Conservation (phyloP, 164 flowering plant genomes). For the Hamamelis virginiana region DNA sequence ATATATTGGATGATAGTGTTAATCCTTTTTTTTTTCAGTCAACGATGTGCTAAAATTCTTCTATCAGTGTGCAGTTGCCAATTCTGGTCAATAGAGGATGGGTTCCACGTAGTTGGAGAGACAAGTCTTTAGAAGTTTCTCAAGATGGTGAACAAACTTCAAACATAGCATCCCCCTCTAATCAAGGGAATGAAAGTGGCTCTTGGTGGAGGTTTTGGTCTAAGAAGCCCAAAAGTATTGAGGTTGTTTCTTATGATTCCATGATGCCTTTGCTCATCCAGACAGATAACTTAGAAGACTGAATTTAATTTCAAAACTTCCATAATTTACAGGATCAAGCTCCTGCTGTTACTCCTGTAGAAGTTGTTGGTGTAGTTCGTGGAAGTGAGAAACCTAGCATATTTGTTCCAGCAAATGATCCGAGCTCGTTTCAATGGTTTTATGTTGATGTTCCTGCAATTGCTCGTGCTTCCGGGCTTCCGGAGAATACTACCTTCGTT, state of each 20-base stretch:
- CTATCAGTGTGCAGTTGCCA: slow-evolving; percentile 71
- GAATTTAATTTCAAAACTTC: slow-evolving; percentile 3
- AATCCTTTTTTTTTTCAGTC: background rate
- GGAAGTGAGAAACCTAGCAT: slow-evolving; percentile 93
- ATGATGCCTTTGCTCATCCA: slow-evolving; percentile 9
- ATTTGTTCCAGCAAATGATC: slow-evolving; percentile 92
- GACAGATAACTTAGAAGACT: slow-evolving; percentile 7
- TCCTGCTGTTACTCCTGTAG: slow-evolving; percentile 37
- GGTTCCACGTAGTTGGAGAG: slow-evolving; percentile 94
- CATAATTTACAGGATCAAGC: slow-evolving; percentile 41
- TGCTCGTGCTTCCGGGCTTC: slow-evolving; percentile 65
- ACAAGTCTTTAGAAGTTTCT: slow-evolving; percentile 35
- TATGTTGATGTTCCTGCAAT: slow-evolving; percentile 87
- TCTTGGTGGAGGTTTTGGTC: slow-evolving; percentile 82
- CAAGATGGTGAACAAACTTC: slow-evolving; percentile 31
- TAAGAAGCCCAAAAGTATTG: slow-evolving; percentile 36
- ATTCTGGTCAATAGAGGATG: slow-evolving; percentile 94
- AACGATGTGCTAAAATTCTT: slow-evolving; percentile 13
- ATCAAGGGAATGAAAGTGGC: slow-evolving; percentile 29
- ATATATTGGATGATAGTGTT: too few relatives aligned
- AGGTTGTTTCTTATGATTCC: slow-evolving; percentile 42
- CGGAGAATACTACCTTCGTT: slow-evolving; percentile 65
- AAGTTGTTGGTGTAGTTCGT: slow-evolving; percentile 83
- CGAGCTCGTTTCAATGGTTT: slow-evolving; percentile 79
- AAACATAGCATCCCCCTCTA: slow-evolving; percentile 13